Base-by-base conservation (phyloP, 495 filamentous ascomycete genomes). In the Xeromyces bisporus region DNA sequence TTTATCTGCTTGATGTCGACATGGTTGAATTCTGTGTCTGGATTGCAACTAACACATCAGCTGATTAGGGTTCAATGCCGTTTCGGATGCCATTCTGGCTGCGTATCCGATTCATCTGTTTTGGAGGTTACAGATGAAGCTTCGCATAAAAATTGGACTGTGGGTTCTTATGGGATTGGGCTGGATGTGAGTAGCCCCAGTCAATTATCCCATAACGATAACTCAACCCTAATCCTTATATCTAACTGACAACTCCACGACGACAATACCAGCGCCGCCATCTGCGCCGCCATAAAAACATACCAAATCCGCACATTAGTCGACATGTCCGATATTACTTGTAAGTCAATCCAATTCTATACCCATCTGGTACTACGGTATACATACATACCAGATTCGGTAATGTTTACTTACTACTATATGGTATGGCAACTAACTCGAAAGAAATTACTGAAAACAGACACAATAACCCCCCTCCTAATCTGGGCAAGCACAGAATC, bases 141-240 rank as follows among this genome's bases (percentile, higher is more conserved):
- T 44, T 5, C 54, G 47, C 15, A 36, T 46, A 30, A 46, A 46
- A 23, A 23, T 60, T 17, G 52, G 44, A 0, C 24, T 60, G 14
- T 56, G 42, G 6, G 21, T 52, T 4, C 35, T 60, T 7, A 60
- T 61, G 56, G 50, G 56, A 2, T 23, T 55, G n/a, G 48, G 53
- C 7, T 42, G 54, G 27, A 46, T 61, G 53, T 60, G 33, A 6
- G 51, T 48, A 12, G 18, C 6, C 24, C 18, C 13, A 21, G 20
- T n/a, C 28, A 15, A n/a, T 16, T 7, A 13, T 29, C 29, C 13
- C 20, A 9, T 3, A 9, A 12, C 12, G n/a, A 18, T 17, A 10
- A 24, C 23, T 25, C 6, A 16, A 2, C 7, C 23, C n/a, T 6
- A 24, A 24, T 24, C 5, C 26, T 27, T 27, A 27, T 27, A 30